Base-by-base conservation (phyloP, 2,329 filamentous ascomycete genomes). In the Verticillium albo-atrum region DNA sequence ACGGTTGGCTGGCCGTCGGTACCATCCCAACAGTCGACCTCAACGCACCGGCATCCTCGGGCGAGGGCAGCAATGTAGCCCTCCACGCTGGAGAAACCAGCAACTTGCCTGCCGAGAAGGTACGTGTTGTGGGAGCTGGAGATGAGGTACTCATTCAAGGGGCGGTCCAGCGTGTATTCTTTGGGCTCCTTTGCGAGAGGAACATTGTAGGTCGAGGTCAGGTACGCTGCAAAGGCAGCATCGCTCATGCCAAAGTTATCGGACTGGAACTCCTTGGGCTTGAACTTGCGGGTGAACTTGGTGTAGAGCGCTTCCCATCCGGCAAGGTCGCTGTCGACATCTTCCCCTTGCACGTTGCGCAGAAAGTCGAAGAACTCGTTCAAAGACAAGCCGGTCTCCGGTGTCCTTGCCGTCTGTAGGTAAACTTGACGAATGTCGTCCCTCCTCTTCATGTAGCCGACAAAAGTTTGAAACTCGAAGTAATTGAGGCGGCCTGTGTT, bases 81-180 rank as follows among this genome's bases (percentile, higher is more conserved):
- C 73, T 99, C 95, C 2, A 96, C 90, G 70, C 93, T 98, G 2
- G 95, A 97, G 52, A 90, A 85, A 28, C 94, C 94, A 12, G 88
- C 89, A 2, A 98, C 88, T 72, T 99, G 95, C 58, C 93, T 88
- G 15, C 95, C 95, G 4, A 96, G 81, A 1, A 99, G 87, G 69
- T 99, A 99, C 0, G 95, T 99, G 75, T 99, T 99, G 80, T 99
- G 95, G 1, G 95, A 98, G 77, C 93, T 97, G 1, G 94, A 98
- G 65, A 99, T 95, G 78, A 92, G 97, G 74, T 99, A 99, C 71
- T 98, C 94, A 71, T 96, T 97, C 72, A 98, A 79, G 0, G 95
- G 95, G 26, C 90, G 86, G 69, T 96, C 87, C 58, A 97, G 85
- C 6, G 79, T 79, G 58, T 87, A 85, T 28, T 85, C 77, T 14